Percentiles rank a stretch among this genome's conserved stretches.
phyloP scores from a whole-genome alignment of 805 yeast species.

The Cyberlindnera subsufficiens region DNA sequence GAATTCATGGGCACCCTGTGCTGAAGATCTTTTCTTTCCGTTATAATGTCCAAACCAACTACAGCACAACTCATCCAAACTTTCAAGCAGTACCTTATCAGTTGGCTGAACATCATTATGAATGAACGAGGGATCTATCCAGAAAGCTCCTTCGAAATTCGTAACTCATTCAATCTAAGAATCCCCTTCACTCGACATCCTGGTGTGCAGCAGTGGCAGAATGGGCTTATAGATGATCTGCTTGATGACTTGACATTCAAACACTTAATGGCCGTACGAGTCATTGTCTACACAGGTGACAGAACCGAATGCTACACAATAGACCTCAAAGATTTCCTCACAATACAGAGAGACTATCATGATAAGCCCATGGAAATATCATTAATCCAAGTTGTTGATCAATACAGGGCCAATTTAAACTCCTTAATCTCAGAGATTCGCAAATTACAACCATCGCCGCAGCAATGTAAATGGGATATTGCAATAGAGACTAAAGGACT shows the following conservation, averaged over 20 bases:
- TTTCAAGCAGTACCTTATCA: constrained; percentile 26
- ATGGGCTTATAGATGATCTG: constrained; percentile 7
- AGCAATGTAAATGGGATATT: constrained; percentile 7
- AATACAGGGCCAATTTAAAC: constrained; percentile 17
- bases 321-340: constrained; percentile 27
- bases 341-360: constrained; percentile 3
- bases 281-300: constrained; percentile 30
- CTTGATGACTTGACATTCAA: constrained; percentile 10
- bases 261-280: constrained; percentile 28
- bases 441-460: constrained; percentile 7
- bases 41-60: not conserved
- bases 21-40: not conserved
- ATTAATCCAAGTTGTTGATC: constrained; percentile 11
- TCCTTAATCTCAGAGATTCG: constrained; percentile 12
- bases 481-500: constrained; percentile 12
- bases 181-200: constrained; percentile 44
- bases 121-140: constrained; percentile 34
- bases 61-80: not conserved
- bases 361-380: constrained; percentile 10
- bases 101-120: constrained; percentile 31
- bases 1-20: no score
- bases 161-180: constrained; percentile 36
- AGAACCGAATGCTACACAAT: constrained; percentile 36
- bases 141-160: constrained; percentile 26
- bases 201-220: constrained; percentile 18